Evolutionary conservation across 2,329 filamentous ascomycete genomes (phyloP).

Genomic region (Aquanectria penicillioides): DNA sequence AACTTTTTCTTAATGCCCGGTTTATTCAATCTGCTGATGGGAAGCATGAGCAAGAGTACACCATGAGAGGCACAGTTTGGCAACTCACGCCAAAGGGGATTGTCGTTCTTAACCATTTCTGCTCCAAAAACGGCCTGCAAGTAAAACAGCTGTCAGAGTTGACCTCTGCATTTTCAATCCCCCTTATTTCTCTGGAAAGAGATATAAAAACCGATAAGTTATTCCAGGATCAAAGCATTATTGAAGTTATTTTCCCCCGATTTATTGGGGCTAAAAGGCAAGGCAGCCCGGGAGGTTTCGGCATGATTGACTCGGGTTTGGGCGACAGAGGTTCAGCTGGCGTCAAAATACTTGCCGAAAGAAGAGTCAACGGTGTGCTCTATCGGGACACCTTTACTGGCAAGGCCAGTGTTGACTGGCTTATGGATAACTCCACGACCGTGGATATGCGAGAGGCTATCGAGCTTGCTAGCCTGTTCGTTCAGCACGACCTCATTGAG

Average conservation of each 20-base stretch:
- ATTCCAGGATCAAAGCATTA: slow-evolving; percentile 84
- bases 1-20: slow-evolving; percentile 90
- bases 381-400: slow-evolving; percentile 91
- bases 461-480: slow-evolving; percentile 84
- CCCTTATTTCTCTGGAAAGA: slow-evolving; percentile 88
- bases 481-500: slow-evolving; percentile 85
- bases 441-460: slow-evolving; percentile 87
- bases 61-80: slow-evolving; percentile 88
- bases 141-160: slow-evolving; percentile 90
- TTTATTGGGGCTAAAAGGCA: slow-evolving; percentile 85
- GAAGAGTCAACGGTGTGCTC: slow-evolving; percentile 79
- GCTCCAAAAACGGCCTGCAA: slow-evolving; percentile 91
- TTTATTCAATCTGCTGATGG: slow-evolving; percentile 95
- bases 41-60: slow-evolving; percentile 81
- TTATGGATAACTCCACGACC: slow-evolving; percentile 96
- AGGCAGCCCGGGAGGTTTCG: slow-evolving; percentile 62
- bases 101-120: slow-evolving; percentile 89
- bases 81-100: slow-evolving; percentile 97
- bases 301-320: slow-evolving; percentile 54
- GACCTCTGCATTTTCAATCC: slow-evolving; percentile 80
- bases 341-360: slow-evolving; percentile 89
- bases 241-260: slow-evolving; percentile 92
- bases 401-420: slow-evolving; percentile 88
- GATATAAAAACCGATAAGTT: slow-evolving; percentile 86
- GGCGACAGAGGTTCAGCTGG: slow-evolving; percentile 38